Conservation (phyloP, 108 stramenopile genomes). For the Skeletonema marinoi region DNA sequence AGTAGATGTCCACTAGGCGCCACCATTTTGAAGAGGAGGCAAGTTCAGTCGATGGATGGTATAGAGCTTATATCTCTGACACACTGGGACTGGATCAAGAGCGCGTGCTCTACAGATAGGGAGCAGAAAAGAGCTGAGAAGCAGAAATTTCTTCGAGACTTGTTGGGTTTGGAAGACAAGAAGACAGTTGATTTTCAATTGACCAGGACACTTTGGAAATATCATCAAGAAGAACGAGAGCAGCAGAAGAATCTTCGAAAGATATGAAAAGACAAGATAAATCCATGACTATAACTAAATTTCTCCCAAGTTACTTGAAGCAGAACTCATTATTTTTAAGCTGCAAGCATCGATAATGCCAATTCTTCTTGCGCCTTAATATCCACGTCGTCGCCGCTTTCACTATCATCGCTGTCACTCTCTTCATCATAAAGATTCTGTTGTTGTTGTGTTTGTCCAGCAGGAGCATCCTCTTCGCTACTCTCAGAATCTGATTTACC, state of each 20-base stretch:
- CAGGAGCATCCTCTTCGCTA: slow-evolving; percentile 19
- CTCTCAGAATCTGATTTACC: slow-evolving; percentile 17
- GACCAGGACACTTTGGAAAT: no score
- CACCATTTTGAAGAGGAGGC: background rate
- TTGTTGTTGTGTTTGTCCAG: background rate
- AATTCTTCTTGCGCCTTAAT: slow-evolving; percentile 70
- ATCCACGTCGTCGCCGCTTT: slow-evolving; percentile 47
- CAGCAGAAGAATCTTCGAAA: no score
- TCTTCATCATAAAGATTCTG: slow-evolving; percentile 13
- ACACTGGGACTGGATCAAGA: background rate
- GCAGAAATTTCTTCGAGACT: no score
- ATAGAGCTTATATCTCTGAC: background rate
- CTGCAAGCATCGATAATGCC: slow-evolving; percentile 75
- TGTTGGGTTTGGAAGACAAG: no score
- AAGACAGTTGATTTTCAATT: no score
- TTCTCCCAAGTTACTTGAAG: no score
- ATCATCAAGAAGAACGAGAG: no score
- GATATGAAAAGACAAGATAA: no score
- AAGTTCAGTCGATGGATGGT: background rate
- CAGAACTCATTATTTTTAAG: background rate
- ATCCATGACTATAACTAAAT: no score
- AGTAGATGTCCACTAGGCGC: background rate
- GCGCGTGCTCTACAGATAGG: no score
- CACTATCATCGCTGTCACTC: slow-evolving; percentile 13
- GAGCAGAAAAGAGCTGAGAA: no score